Evolutionary conservation across 169 alveolate genomes (phyloP).

Genomic region (Perkinsus marinus): DNA sequence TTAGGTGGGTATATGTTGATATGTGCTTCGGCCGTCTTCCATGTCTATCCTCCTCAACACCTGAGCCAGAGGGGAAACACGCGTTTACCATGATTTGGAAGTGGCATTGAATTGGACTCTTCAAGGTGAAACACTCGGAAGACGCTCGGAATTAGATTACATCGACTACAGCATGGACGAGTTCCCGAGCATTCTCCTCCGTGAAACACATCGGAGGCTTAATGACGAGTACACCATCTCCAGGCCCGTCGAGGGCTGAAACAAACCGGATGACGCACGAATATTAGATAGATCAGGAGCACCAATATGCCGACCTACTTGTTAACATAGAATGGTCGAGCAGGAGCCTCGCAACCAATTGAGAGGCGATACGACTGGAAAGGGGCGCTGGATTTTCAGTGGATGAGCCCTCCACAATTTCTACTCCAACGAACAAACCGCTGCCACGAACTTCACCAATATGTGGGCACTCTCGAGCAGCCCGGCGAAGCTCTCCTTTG

Average conservation of each 20-base stretch:
- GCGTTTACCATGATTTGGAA: not conserved
- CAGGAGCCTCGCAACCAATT: not conserved
- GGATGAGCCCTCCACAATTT: not conserved
- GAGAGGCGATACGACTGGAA: not conserved
- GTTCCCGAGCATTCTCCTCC: not conserved
- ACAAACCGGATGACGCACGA: not conserved
- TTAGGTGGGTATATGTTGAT: not conserved
- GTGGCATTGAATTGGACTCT: not conserved
- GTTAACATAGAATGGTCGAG: not conserved
- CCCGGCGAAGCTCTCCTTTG: not conserved
- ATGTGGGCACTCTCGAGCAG: not conserved
- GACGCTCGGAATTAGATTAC: not conserved
- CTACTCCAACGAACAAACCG: slow-evolving; percentile 8
- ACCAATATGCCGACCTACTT: not conserved
- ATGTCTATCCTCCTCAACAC: not conserved
- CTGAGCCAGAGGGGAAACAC: not conserved
- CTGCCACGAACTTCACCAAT: slow-evolving; percentile 10
- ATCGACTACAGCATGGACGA: not conserved
- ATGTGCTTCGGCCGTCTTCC: not conserved
- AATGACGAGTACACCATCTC: not conserved
- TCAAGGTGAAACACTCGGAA: no score
- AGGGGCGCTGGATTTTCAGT: not conserved
- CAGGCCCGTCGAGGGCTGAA: not conserved
- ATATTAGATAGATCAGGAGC: no score
- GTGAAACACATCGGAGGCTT: slow-evolving; percentile 14